These are phyloP conservation scores for Corchorus olitorius DNA, from an alignment of 345 rosid species.

Conservation along the genomic window DNA sequence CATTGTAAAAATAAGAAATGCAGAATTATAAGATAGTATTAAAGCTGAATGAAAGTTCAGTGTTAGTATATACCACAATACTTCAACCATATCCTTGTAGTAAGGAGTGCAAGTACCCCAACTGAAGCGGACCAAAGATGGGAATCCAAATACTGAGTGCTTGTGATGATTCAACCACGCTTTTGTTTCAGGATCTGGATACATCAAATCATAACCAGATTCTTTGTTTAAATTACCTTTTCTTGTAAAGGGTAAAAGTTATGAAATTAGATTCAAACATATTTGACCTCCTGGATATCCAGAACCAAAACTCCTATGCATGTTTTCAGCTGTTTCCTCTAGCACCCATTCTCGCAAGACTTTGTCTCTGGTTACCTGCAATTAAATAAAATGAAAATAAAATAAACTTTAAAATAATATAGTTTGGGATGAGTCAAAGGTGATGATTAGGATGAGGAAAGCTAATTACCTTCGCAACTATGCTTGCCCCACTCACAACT, in stretches of 20 bases:
- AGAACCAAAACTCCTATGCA: conserved; percentile 79
- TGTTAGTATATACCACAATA: conserved; percentile 57
- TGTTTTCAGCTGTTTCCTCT: conserved; percentile 77
- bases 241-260: not conserved
- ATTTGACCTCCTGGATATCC: conserved; percentile 94
- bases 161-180: conserved; percentile 80
- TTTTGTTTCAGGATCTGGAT: conserved; percentile 84
- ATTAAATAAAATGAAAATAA: conserved; percentile 15
- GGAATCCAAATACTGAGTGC: conserved; percentile 86
- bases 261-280: not conserved
- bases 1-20: not conserved
- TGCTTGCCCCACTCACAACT: conserved; percentile 95
- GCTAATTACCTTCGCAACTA: conserved; percentile 85
- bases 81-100: conserved; percentile 66
- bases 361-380: conserved; percentile 89
- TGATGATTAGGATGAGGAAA: not conserved
- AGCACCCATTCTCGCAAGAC: conserved; percentile 80
- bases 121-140: conserved; percentile 88
- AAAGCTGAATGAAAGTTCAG: not conserved
- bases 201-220: conserved; percentile 27
- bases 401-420: not conserved
- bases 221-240: conserved; percentile 9
- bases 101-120: conserved; percentile 90
- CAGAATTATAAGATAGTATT: not conserved
- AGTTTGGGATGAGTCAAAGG: not conserved